These are phyloP conservation scores for Arabis alpina DNA, from an alignment of 345 rosid genomes.

Conservation along the genomic window DNA sequence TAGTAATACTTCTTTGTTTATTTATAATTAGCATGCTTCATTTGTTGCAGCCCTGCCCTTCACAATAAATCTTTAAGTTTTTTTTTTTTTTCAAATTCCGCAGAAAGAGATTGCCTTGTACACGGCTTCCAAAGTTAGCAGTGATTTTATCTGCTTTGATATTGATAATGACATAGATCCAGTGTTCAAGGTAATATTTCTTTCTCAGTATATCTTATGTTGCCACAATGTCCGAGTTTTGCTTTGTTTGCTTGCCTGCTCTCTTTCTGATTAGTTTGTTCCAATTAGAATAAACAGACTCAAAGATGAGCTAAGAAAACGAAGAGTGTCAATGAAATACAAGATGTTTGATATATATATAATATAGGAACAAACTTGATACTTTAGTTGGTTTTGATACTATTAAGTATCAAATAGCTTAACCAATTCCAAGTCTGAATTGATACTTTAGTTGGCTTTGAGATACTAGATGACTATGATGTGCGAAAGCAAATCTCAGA, in stretches of 20 bases:
- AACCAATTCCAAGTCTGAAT: background rate
- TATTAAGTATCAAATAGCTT: background rate
- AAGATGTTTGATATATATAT: background rate
- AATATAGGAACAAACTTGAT: background rate
- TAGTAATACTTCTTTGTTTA: constrained; percentile 16
- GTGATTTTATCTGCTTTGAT: constrained; percentile 88
- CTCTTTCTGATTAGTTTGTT: constrained; percentile 10
- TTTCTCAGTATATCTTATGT: constrained; percentile 15
- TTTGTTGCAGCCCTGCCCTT: background rate
- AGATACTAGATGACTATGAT: background rate
- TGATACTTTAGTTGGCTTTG: background rate
- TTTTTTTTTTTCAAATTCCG: constrained; percentile 40
- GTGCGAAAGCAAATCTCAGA: background rate
- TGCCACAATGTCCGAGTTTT: background rate
- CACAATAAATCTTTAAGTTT: constrained; percentile 15
- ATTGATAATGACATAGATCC: constrained; percentile 94
- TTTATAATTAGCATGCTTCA: constrained; percentile 4
- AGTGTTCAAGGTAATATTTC: constrained; percentile 78
- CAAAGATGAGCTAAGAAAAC: constrained; percentile 17
- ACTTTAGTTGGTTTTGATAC: no score
- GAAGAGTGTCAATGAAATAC: background rate
- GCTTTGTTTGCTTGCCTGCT: background rate
- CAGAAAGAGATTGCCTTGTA: constrained; percentile 98
- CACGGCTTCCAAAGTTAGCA: constrained; percentile 79
- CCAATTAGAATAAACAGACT: background rate